phyloP scores from a whole-genome alignment of 352 stramenopile species.

The Globisporangium takayamanum region DNA sequence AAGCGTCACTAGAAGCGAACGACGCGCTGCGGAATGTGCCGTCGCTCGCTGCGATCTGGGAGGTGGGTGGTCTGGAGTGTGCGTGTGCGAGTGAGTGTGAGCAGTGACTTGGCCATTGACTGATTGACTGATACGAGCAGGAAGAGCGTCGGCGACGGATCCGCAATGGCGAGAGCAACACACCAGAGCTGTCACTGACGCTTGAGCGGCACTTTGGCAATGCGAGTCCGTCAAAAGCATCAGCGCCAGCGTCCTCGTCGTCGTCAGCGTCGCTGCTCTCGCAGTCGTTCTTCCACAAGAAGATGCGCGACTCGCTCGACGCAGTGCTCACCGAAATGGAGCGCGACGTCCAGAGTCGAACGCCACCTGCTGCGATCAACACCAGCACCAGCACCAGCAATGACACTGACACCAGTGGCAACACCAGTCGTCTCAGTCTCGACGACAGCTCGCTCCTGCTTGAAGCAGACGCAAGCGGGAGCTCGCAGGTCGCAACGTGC shows the following conservation, averaged over 20 bases:
- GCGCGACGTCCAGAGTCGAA: slow-evolving; percentile 8
- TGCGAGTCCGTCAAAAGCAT: slow-evolving; percentile 16
- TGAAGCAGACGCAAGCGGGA: slow-evolving; percentile 7
- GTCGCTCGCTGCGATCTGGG: slow-evolving; percentile 76
- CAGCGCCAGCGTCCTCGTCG: slow-evolving; percentile 28
- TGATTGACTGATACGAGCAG: slow-evolving; percentile 22
- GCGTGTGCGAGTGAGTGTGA: not conserved
- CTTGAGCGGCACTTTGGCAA: slow-evolving; percentile 32
- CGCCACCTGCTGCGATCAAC: not conserved
- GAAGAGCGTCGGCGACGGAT: slow-evolving; percentile 58
- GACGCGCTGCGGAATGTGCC: slow-evolving; percentile 59
- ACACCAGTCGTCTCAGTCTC: not conserved
- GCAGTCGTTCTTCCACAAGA: slow-evolving; percentile 78
- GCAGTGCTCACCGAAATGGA: slow-evolving; percentile 43
- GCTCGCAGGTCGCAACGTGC: slow-evolving; percentile 21
- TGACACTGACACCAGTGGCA: not conserved
- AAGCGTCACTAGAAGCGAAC: slow-evolving; percentile 24
- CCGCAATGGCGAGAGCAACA: slow-evolving; percentile 40
- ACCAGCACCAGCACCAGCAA: not conserved
- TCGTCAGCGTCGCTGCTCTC: slow-evolving; percentile 46
- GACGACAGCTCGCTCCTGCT: slow-evolving; percentile 6
- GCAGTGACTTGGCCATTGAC: not conserved
- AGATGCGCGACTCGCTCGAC: slow-evolving; percentile 64
- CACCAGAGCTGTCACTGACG: slow-evolving; percentile 45
- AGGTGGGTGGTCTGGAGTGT: slow-evolving; percentile 29